Evolutionary conservation across 371 early-diverging fungal genomes (phyloP).

Genomic region (Mortierella sp.): DNA sequence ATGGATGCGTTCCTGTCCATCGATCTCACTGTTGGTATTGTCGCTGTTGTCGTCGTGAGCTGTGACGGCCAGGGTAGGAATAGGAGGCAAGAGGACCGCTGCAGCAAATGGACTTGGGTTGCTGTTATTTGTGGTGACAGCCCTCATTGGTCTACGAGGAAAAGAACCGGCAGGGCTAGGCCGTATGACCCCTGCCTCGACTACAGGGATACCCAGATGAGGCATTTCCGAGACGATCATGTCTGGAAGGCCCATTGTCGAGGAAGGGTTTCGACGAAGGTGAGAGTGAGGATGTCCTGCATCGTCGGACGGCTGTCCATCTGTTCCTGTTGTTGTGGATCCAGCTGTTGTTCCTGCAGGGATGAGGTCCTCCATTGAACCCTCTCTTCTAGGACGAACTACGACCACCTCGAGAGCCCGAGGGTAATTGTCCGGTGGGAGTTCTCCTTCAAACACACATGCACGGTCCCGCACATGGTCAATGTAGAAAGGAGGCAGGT

Average conservation of each 20-base stretch:
- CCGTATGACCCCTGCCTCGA: conserved; percentile 1
- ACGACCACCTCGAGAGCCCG: background rate
- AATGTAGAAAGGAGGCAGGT: conserved; percentile 40
- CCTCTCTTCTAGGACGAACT: background rate
- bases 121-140: background rate
- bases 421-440: conserved; percentile 1
- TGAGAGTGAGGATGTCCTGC: background rate
- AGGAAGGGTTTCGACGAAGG: background rate
- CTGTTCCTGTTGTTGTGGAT: background rate
- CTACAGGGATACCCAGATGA: background rate
- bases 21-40: too few relatives aligned
- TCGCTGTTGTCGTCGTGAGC: background rate
- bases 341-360: background rate
- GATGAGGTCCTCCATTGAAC: background rate
- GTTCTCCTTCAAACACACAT: conserved; percentile 23
- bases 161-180: background rate
- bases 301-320: background rate
- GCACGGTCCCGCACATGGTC: conserved; percentile 37
- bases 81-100: background rate
- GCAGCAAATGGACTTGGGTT: background rate
- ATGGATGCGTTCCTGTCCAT: background rate
- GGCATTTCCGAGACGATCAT: background rate
- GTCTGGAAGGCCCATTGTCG: background rate
- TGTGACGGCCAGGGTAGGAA: background rate
- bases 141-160: background rate